Conservation (phyloP, 192 early-diverging fungal species). For the Entomortierella lignicola region DNA sequence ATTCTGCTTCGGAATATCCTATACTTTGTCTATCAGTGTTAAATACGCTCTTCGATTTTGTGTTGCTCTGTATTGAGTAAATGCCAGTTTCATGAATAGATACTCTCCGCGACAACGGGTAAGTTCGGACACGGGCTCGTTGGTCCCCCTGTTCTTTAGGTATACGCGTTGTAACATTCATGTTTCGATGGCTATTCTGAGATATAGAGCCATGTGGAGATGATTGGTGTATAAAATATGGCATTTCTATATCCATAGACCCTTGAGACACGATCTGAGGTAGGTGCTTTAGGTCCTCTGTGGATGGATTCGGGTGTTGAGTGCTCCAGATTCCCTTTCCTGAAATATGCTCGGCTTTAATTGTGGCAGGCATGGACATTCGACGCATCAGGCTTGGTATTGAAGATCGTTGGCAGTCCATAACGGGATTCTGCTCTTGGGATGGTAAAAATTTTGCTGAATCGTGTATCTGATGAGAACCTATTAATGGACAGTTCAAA, state of each 20-base stretch:
- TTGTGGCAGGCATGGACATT: constrained; percentile 48
- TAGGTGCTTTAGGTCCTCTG: background rate
- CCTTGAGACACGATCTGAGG: background rate
- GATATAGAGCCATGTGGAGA: background rate
- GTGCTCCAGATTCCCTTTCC: background rate
- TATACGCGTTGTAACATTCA: background rate
- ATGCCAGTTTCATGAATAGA: constrained; percentile 26
- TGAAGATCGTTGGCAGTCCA: constrained; percentile 1
- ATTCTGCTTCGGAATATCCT: background rate
- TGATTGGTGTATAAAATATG: background rate
- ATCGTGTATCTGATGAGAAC: background rate
- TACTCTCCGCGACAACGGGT: constrained; percentile 20
- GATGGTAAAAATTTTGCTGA: background rate
- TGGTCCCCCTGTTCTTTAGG: background rate
- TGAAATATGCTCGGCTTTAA: background rate
- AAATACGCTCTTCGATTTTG: constrained; percentile 8
- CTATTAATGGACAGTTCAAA: background rate
- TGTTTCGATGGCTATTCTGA: background rate
- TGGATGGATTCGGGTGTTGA: constrained; percentile 1
- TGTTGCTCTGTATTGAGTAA: background rate
- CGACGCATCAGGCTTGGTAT: constrained; percentile 27
- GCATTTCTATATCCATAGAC: background rate
- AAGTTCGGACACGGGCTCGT: constrained; percentile 1
- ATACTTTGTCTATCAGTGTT: background rate
- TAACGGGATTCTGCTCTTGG: background rate